Conservation (phyloP, 2,329 filamentous ascomycete genomes). For the Blumeriella jaapii region DNA sequence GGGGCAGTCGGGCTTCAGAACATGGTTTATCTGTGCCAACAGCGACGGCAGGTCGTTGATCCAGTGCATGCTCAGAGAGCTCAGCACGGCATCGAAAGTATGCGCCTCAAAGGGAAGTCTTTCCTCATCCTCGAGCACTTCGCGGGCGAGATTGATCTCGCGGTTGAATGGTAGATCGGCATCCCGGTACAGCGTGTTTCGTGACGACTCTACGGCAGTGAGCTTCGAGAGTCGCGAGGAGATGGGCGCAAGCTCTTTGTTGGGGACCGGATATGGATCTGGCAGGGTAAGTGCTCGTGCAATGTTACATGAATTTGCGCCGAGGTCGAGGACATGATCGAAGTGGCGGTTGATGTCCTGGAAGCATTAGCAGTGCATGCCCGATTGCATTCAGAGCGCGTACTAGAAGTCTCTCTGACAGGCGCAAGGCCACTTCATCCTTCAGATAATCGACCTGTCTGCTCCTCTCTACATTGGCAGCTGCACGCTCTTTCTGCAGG, state of each 20-base stretch:
- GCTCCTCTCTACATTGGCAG: constrained; percentile 55
- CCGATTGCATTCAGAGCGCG: constrained; percentile 12
- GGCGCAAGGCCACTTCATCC: constrained; percentile 75
- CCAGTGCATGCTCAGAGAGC: constrained; percentile 87
- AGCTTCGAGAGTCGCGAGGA: constrained; percentile 61
- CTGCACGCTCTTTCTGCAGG: constrained; percentile 82
- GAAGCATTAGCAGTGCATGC: constrained; percentile 8
- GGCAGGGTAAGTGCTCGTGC: constrained; percentile 66
- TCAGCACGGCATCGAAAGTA: constrained; percentile 82
- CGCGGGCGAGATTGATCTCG: constrained; percentile 57
- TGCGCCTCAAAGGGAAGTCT: constrained; percentile 62
- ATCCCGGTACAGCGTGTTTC: constrained; percentile 70
- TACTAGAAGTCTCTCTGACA: constrained; percentile 79
- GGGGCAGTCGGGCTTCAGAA: constrained; percentile 81
- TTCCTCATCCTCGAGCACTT: constrained; percentile 65
- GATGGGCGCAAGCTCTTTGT: constrained; percentile 49
- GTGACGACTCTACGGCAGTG: constrained; percentile 72
- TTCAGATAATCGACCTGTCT: constrained; percentile 84
- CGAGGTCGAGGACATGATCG: constrained; percentile 75
- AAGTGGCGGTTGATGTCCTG: constrained; percentile 90
- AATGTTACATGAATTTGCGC: constrained; percentile 92
- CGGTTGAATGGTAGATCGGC: constrained; percentile 62
- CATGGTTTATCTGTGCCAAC: constrained; percentile 70
- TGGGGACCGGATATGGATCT: constrained; percentile 50
- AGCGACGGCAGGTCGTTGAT: constrained; percentile 89